These are phyloP conservation scores for Stephanodiscus minutulus DNA, from an alignment of 108 stramenopile genomes.

Conservation along the genomic window DNA sequence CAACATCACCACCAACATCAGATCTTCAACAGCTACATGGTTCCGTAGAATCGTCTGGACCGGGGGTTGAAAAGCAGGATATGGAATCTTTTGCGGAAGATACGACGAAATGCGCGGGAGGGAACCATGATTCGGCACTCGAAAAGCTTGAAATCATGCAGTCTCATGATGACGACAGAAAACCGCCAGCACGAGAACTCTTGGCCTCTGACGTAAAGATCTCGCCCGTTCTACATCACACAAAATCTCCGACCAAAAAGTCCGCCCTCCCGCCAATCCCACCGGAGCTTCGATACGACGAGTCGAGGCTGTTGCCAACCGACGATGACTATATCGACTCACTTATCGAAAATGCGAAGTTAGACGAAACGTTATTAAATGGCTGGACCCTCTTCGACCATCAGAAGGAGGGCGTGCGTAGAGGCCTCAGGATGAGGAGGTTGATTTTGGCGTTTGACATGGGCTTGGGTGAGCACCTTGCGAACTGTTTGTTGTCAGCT, in stretches of 20 bases:
- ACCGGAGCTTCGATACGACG: slow-evolving; percentile 34
- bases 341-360: slow-evolving; percentile 62
- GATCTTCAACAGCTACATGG: background rate
- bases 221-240: background rate
- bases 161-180: background rate
- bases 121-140: background rate
- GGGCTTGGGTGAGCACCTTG: slow-evolving; percentile 51
- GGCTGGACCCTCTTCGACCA: slow-evolving; percentile 81
- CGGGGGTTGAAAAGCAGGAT: background rate
- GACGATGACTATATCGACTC: slow-evolving; percentile 36
- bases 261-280: slow-evolving; percentile 27
- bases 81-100: background rate
- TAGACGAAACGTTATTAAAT: slow-evolving; percentile 60
- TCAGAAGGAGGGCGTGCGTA: slow-evolving; percentile 71
- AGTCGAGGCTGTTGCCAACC: slow-evolving; percentile 29
- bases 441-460: slow-evolving; percentile 85
- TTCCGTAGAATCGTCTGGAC: background rate
- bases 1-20: background rate
- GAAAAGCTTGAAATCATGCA: background rate
- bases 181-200: background rate
- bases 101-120: background rate
- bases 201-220: background rate
- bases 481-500: background rate
- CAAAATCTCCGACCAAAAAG: slow-evolving; percentile 6
- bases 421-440: slow-evolving; percentile 65